Conservation (phyloP, 1,139 yeast species). For the Meyerozyma carpophila region DNA sequence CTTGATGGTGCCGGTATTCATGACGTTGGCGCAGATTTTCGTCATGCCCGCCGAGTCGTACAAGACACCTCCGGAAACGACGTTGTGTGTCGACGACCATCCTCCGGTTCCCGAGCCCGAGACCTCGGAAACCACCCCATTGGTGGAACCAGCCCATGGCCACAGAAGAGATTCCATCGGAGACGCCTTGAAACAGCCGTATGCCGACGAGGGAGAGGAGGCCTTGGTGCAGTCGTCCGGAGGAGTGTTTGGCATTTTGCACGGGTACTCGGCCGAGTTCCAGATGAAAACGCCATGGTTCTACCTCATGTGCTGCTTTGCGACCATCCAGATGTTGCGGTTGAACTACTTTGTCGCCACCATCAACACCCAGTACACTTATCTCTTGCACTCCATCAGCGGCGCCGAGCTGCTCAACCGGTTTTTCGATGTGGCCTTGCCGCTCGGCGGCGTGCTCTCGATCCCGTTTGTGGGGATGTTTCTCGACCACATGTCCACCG, state of each 20-base stretch:
- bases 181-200: constrained; percentile 42
- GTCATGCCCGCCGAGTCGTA: constrained; percentile 79
- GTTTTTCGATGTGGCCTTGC: constrained; percentile 41
- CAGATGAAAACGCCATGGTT: constrained; percentile 43
- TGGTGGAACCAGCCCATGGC: constrained; percentile 8
- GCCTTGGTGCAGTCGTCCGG: constrained; percentile 29
- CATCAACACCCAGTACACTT: constrained; percentile 39
- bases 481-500: constrained; percentile 34
- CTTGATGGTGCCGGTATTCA: constrained; percentile 67
- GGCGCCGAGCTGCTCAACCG: constrained; percentile 27
- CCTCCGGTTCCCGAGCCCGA: constrained; percentile 5
- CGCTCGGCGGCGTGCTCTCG: constrained; percentile 39
- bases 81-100: constrained; percentile 23
- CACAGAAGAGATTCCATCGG: constrained; percentile 40
- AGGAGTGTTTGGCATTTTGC: constrained; percentile 39
- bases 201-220: constrained; percentile 37
- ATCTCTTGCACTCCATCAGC: constrained; percentile 24
- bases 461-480: constrained; percentile 39
- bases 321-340: constrained; percentile 40
- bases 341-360: constrained; percentile 45
- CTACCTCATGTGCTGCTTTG: constrained; percentile 31
- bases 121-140: constrained; percentile 17
- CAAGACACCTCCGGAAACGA: constrained; percentile 44
- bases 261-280: constrained; percentile 36
- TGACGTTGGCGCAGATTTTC: constrained; percentile 62